Base-by-base conservation (phyloP, 768 basidiomycete species). In the Russula dissimulans region DNA sequence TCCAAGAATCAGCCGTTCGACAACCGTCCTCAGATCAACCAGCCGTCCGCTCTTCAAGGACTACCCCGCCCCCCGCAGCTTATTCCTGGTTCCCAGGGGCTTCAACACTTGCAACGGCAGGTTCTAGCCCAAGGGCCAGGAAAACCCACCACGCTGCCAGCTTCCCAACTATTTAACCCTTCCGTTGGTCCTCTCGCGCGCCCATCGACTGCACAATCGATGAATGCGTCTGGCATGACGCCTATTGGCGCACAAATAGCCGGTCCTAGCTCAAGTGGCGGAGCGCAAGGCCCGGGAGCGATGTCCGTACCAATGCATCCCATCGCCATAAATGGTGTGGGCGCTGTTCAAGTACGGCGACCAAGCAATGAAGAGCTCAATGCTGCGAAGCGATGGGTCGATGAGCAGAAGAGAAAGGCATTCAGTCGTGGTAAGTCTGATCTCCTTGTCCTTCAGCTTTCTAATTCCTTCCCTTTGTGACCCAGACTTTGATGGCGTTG, bases 1-100 rank as follows among this genome's bases (percentile, higher is more conserved):
- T 56, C 54, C 14, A 62, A 62, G 51, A 57, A 42, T 44, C 45
- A 34, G 12, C 39, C 50, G 4, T 45, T 54, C 34, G 61, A 62
- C 38, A 49, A 32, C 34, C 60, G 60, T 8, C 26, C 50, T 53
- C 61, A 57, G 34, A 29, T 57, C n/a, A 57, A 54, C 34, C 56
- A 57, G 29, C 12, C 32, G 6, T 29, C 61, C 1, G 17, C 45
- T 5, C 44, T 53, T 54, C 61, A 53, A 38, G 26, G 17, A 15
- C 15, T 51, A 26, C 10, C 32, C 17, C 61, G 51, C 5, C 44
- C 50, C 12, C 51, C 36, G 4, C 60, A 61, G 32, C 51, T 57
- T 5, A 42, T 52, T 32, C 31, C 48, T 18, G 32, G 39, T 36
- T 43, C 56, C 11, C 47, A 46, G 29, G 51, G 46, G 51, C 39